Conservation (phyloP, 179 eudicot genomes). For the Dionaea muscipula region DNA sequence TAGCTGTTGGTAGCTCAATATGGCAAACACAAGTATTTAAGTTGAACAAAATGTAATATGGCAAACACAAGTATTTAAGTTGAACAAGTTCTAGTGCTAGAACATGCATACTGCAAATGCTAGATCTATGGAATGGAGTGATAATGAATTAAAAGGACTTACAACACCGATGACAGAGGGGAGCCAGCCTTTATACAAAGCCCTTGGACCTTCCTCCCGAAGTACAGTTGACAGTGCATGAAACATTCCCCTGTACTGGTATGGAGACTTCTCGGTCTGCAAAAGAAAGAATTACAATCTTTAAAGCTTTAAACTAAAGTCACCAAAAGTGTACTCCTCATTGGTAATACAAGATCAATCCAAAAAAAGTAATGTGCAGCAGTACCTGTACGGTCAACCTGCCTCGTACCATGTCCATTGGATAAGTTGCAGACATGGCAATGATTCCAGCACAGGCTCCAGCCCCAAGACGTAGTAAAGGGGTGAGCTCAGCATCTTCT, state of each 20-base stretch:
- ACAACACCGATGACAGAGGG: constrained; percentile 97
- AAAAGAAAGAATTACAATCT: constrained; percentile 8
- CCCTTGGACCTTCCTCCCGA: constrained; percentile 86
- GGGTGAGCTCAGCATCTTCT: constrained; percentile 85
- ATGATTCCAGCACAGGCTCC: constrained; percentile 98
- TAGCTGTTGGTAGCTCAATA: too few species aligned
- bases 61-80: too few species aligned
- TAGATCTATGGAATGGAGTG: too few species aligned
- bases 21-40: too few species aligned
- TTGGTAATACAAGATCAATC: too few species aligned
- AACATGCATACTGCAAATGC: too few species aligned
- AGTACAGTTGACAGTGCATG: constrained; percentile 80
- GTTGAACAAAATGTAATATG: too few species aligned
- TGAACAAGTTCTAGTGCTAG: too few species aligned
- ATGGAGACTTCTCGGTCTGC: constrained; percentile 81
- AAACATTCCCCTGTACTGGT: constrained; percentile 78
- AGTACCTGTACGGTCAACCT: constrained; percentile 25
- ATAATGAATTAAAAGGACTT: constrained; percentile 20
- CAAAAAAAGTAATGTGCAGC: too few species aligned
- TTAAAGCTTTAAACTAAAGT: too few species aligned
- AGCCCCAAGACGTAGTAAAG: constrained; percentile 86
- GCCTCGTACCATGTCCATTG: constrained; percentile 93
- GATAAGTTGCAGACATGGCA: constrained; percentile 96
- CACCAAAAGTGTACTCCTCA: too few species aligned
- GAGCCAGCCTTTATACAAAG: constrained; percentile 94